Conservation (phyloP, 495 filamentous ascomycete species). For the Clohesyomyces aquaticus region DNA sequence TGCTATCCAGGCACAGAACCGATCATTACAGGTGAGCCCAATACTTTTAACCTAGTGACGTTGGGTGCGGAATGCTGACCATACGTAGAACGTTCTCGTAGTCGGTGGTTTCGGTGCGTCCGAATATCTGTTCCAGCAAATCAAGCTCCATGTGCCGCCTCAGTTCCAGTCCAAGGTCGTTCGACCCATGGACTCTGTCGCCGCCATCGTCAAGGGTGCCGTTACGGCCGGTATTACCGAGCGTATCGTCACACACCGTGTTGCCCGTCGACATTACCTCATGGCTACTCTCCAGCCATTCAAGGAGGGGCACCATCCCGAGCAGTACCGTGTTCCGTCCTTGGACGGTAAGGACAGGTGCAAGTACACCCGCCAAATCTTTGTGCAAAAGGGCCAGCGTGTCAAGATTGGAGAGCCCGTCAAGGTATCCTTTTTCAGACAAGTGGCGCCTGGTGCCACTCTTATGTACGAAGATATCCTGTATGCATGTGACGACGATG, state of each 20-base stretch:
- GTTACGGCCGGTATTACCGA: conserved; percentile 93
- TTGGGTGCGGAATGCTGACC: no score
- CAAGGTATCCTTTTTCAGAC: conserved; percentile 98
- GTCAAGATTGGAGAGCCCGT: conserved; percentile 99
- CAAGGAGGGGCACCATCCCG: conserved; percentile 97
- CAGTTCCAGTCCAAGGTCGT: conserved; percentile 80
- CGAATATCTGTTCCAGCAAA: conserved; percentile 80
- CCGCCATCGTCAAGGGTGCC: conserved; percentile 76
- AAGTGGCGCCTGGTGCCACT: conserved; percentile 95
- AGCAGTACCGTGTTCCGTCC: conserved; percentile 95
- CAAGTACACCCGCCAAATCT: conserved; percentile 98
- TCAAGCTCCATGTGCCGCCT: conserved; percentile 79
- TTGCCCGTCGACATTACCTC: conserved; percentile 97
- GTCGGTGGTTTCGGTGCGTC: conserved; percentile 76
- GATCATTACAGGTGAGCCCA: conserved; percentile 65
- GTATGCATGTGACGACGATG: conserved; percentile 97
- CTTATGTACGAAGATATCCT: conserved; percentile 99
- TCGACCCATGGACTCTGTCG: conserved; percentile 76
- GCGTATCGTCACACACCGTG: conserved; percentile 92
- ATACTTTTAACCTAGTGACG: background rate
- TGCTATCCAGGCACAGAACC: conserved; percentile 75
- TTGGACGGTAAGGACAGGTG: conserved; percentile 96
- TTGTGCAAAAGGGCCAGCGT: conserved; percentile 97
- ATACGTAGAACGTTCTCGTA: conserved; percentile 68
- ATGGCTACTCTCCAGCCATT: conserved; percentile 99